Percentiles rank a stretch among this genome's conserved stretches.
Conservation (phyloP, 352 stramenopile genomes). For the Phytophthora niederhauseri region DNA sequence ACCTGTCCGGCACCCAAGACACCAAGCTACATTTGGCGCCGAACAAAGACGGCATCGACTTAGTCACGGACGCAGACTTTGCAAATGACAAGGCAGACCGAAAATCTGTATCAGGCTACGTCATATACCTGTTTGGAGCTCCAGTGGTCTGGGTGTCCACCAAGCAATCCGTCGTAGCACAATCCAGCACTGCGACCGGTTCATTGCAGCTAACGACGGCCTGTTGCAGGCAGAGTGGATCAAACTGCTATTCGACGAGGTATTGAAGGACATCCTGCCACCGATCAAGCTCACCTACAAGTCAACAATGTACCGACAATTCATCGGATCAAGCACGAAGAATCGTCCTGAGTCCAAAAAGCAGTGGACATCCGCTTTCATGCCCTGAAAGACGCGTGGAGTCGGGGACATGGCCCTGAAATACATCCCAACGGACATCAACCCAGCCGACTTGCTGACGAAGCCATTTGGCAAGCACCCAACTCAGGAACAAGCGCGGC, state of each 20-base stretch:
- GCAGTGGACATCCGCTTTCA: constrained; percentile 27
- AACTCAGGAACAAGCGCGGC: constrained; percentile 14
- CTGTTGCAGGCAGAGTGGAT: neutral
- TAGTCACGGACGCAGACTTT: constrained; percentile 28
- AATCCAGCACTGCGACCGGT: constrained; percentile 22
- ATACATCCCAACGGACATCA: constrained; percentile 19
- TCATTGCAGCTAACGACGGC: constrained; percentile 1
- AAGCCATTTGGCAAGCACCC: constrained; percentile 10
- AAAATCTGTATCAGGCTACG: constrained; percentile 25
- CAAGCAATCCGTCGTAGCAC: constrained; percentile 32
- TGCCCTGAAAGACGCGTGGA: constrained; percentile 16
- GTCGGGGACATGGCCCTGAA: constrained; percentile 13
- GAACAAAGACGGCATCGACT: neutral
- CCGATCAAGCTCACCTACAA: constrained; percentile 13
- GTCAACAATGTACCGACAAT: constrained; percentile 12
- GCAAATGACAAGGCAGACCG: constrained; percentile 19
- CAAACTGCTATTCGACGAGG: constrained; percentile 1
- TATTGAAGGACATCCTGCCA: neutral
- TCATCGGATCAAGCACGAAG: constrained; percentile 9
- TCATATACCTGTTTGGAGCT: constrained; percentile 20
- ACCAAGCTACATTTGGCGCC: neutral
- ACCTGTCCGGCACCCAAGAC: constrained; percentile 1
- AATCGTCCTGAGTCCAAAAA: constrained; percentile 13
- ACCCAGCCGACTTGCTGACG: constrained; percentile 23
- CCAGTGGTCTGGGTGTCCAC: constrained; percentile 16